Evolutionary conservation across 2,329 filamentous ascomycete genomes (phyloP).

Genomic region (Phaeosphaeriaceae sp.): DNA sequence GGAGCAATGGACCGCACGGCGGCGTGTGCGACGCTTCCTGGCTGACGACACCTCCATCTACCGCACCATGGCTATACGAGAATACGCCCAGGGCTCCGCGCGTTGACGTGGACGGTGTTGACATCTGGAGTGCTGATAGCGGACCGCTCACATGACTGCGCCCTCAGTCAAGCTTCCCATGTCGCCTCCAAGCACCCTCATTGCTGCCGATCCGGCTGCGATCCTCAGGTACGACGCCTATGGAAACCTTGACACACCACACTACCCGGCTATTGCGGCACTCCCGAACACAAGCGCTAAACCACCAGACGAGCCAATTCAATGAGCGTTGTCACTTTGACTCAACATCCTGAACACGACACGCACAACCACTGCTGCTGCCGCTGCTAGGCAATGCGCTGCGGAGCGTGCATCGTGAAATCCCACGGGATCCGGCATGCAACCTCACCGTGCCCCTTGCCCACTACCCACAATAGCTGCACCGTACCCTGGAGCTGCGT

Average conservation of each 20-base stretch:
- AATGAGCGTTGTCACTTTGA: not conserved
- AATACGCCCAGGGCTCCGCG: not conserved
- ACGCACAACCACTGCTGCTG: not conserved
- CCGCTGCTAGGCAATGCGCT: not conserved
- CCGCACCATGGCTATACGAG: not conserved
- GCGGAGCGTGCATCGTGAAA: not conserved
- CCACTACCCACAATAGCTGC: not conserved
- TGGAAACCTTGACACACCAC: not conserved
- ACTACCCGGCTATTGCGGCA: conserved; percentile 1
- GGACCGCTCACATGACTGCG: not conserved
- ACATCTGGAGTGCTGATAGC: no score
- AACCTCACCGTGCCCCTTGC: not conserved
- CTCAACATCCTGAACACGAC: not conserved
- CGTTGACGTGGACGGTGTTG: no score
- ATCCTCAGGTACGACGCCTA: not conserved
- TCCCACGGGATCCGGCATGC: not conserved
- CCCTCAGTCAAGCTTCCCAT: not conserved
- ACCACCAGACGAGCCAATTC: not conserved
- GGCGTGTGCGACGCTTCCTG: not conserved
- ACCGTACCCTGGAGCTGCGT: no score
- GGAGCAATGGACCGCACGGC: not conserved
- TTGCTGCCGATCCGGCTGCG: not conserved
- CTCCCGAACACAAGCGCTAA: not conserved
- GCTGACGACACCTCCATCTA: not conserved
- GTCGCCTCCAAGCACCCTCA: not conserved